Base-by-base conservation (phyloP, 2,329 filamentous ascomycete genomes). In the Mollisia scopiformis region DNA sequence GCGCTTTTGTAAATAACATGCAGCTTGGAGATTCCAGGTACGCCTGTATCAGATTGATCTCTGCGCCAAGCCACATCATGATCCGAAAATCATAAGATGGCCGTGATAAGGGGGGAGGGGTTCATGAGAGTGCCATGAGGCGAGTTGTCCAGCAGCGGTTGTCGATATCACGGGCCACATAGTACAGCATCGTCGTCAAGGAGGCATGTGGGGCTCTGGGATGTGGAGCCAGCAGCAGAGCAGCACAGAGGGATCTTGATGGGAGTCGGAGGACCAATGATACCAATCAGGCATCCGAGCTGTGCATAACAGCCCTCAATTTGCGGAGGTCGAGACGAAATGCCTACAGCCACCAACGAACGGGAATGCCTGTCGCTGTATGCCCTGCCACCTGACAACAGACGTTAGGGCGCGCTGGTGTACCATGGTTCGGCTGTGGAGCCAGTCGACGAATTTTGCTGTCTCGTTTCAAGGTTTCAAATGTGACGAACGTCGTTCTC, bases 31-130 rank as follows among this genome's bases (percentile, higher is more conserved):
- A 61, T 61, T 59, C 64, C 65, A 67, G 65, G 65, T 64, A 67
- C 63, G 58, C 62, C 47, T 59, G 63, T 67, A 68, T 68, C 66
- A 68, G 62, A 68, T 66, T 66, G 62, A 68, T 62, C 54, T 65
- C 55, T 56, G 10, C 28, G 27, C 57, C 49, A 60, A 65, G 51
- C 57, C 57, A 59, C 49, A 63, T 62, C 63, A 55, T 64, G 47
- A 58, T 52, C 33, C 57, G 59, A 54, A 57, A 50, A 64, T 64
- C 62, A 61, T 61, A 63, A 65, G 57, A 63, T 55, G 43, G 53
- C 51, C 43, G 57, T 52, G 55, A 49, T 65, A 61, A n/a, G 2
- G 19, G 49, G 47, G 25, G 55, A 57, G 23, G 43, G 16, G 25
- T 27, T 23, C 27, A 25, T 19, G 25, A 6, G 23, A 8, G 43